Evolutionary conservation across 2,329 filamentous ascomycete species (phyloP).

Genomic region (Neonectria faginata): DNA sequence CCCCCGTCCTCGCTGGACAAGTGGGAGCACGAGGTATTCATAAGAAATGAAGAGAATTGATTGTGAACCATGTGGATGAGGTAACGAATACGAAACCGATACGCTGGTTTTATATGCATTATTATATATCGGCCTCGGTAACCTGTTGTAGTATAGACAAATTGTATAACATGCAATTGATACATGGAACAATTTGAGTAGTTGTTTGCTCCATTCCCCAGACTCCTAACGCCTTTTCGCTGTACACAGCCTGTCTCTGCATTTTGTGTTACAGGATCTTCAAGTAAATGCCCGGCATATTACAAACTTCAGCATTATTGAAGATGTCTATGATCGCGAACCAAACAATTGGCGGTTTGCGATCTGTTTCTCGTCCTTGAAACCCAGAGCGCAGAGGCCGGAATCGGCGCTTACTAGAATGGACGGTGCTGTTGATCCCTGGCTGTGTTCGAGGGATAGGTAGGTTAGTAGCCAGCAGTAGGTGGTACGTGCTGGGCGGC

Average conservation of each 20-base stretch:
- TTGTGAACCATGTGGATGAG: slow-evolving; percentile 16
- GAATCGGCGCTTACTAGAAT: slow-evolving; percentile 14
- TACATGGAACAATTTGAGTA: slow-evolving; percentile 10
- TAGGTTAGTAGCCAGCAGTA: background rate
- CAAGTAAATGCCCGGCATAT: background rate
- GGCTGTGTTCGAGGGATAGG: background rate
- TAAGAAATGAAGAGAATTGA: slow-evolving; percentile 1
- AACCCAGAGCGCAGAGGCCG: slow-evolving; percentile 3
- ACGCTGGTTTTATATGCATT: slow-evolving; percentile 30
- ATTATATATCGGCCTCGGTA: slow-evolving; percentile 22
- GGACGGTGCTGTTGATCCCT: slow-evolving; percentile 1
- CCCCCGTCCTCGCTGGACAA: slow-evolving; percentile 4
- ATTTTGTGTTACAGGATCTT: background rate
- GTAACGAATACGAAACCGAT: slow-evolving; percentile 17
- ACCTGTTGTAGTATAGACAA: slow-evolving; percentile 5
- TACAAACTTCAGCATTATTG: slow-evolving; percentile 4
- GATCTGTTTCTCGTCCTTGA: background rate
- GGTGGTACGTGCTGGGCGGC: background rate
- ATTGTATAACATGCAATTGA: slow-evolving; percentile 15
- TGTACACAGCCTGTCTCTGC: background rate
- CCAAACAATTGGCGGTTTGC: background rate
- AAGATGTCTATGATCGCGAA: background rate
- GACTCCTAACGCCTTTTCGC: background rate
- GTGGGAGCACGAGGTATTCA: background rate
- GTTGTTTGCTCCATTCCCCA: background rate